These are phyloP conservation scores for Helenozyma rhizophorensis DNA, from an alignment of 805 yeast species.

Conservation along the genomic window DNA sequence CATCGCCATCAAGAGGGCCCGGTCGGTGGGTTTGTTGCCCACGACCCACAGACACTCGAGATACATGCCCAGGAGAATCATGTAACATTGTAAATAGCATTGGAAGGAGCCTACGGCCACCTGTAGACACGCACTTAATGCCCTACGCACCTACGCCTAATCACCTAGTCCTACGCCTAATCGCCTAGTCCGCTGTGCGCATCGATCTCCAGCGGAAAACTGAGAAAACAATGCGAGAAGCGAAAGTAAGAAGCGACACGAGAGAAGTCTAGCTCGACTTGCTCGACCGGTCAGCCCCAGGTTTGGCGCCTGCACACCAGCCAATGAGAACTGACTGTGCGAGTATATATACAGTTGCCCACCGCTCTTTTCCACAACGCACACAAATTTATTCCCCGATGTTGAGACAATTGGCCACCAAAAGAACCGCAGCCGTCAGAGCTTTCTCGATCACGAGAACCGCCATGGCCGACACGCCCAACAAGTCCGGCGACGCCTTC, in stretches of 20 bases:
- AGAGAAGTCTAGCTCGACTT: background rate
- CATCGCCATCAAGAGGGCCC: constrained; percentile 74
- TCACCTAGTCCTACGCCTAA: too few relatives aligned
- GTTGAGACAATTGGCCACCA: constrained; percentile 18
- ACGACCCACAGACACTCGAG: constrained; percentile 62
- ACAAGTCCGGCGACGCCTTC: constrained; percentile 23
- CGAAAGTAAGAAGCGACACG: background rate
- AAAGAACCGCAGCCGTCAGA: constrained; percentile 12
- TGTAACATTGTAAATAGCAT: too few relatives aligned
- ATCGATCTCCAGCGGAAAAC: constrained; percentile 4
- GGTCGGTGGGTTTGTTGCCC: constrained; percentile 76
- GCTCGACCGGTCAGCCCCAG: too few relatives aligned
- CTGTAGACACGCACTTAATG: too few relatives aligned
- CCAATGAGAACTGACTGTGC: constrained; percentile 5
- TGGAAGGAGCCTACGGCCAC: too few relatives aligned
- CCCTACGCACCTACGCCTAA: too few relatives aligned
- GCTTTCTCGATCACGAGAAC: constrained; percentile 13
- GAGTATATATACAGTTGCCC: background rate
- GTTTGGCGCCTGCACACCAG: constrained; percentile 1
- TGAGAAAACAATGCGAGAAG: background rate
- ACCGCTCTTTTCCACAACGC: background rate
- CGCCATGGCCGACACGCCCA: constrained; percentile 4
- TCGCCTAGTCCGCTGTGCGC: too few relatives aligned
- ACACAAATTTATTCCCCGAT: constrained; percentile 6
- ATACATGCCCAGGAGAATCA: constrained; percentile 36